phyloP scores from a whole-genome alignment of 257 asterid genomes.

The Coffea canephora region DNA sequence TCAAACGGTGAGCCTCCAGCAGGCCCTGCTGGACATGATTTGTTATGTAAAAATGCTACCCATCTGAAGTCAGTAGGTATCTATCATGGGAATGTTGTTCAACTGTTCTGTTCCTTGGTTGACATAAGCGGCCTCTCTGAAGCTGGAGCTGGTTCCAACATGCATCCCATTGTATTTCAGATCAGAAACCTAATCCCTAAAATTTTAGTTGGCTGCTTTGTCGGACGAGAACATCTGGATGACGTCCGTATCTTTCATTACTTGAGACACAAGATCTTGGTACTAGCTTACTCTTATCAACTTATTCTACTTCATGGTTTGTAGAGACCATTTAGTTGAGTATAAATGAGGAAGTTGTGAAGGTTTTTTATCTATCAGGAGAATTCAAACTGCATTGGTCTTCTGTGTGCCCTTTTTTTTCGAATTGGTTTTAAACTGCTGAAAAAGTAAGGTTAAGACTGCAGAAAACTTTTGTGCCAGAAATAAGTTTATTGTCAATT shows the following conservation, averaged over 20 bases:
- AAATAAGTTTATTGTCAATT: neutral
- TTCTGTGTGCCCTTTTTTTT: neutral
- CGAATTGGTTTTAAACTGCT: neutral
- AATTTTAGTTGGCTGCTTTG: constrained; percentile 50
- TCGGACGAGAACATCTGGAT: constrained; percentile 30
- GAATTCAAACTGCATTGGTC: neutral
- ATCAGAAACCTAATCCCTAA: constrained; percentile 51
- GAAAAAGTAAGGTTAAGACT: neutral
- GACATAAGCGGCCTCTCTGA: constrained; percentile 31
- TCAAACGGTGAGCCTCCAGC: constrained; percentile 22
- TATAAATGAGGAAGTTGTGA: neutral
- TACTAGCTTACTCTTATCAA: constrained; percentile 19
- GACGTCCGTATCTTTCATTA: constrained; percentile 49
- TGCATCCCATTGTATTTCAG: constrained; percentile 32
- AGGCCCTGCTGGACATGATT: constrained; percentile 26
- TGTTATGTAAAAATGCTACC: constrained; percentile 16
- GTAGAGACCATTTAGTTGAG: neutral
- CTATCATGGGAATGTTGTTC: constrained; percentile 59
- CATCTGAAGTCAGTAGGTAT: constrained; percentile 33
- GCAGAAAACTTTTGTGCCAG: neutral
- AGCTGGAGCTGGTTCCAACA: constrained; percentile 28
- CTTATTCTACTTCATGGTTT: neutral
- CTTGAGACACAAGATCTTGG: constrained; percentile 82
- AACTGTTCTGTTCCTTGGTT: constrained; percentile 63
- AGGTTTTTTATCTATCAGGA: neutral